Percentiles rank a stretch among this genome's conserved stretches.
Evolutionary conservation across 495 filamentous ascomycete genomes (phyloP).

Genomic region (Penicillium coffeae): DNA sequence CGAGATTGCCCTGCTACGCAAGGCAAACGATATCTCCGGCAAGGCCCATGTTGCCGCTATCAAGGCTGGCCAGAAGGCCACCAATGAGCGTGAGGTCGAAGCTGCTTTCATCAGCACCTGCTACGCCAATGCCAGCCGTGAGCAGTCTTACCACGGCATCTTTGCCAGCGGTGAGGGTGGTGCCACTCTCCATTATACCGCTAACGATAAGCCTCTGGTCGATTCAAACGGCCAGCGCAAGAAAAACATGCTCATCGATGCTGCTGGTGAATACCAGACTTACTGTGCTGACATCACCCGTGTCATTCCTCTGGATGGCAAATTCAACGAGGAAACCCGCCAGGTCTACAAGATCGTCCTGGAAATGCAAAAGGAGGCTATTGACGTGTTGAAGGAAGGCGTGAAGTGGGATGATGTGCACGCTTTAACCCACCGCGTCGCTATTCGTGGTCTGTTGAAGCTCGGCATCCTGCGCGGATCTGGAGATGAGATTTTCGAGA

Average conservation of each 20-base stretch:
- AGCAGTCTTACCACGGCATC: constrained; percentile 84
- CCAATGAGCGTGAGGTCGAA: constrained; percentile 80
- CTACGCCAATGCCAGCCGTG: constrained; percentile 65
- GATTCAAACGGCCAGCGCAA: constrained; percentile 51
- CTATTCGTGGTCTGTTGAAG: constrained; percentile 71
- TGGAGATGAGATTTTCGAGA: constrained; percentile 66
- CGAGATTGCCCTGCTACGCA: constrained; percentile 76
- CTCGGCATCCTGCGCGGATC: constrained; percentile 72
- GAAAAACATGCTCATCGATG: constrained; percentile 76
- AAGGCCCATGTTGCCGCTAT: constrained; percentile 71
- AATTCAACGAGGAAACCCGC: constrained; percentile 65
- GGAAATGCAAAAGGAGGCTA: constrained; percentile 77
- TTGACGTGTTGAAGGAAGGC: constrained; percentile 67
- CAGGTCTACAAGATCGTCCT: constrained; percentile 84
- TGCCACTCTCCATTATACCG: constrained; percentile 83
- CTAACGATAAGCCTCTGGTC: constrained; percentile 63
- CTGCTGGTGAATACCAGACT: constrained; percentile 72
- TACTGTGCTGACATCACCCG: constrained; percentile 91
- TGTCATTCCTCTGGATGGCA: constrained; percentile 76
- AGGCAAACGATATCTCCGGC: constrained; percentile 79
- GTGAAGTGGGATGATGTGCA: constrained; percentile 86
- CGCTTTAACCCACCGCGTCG: constrained; percentile 69
- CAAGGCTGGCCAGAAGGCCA: constrained; percentile 56
- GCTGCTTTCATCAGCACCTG: constrained; percentile 72
- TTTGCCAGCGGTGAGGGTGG: constrained; percentile 72